Evolutionary conservation across 2,329 filamentous ascomycete genomes (phyloP).

Genomic region (Chaetomiaceae sp.): DNA sequence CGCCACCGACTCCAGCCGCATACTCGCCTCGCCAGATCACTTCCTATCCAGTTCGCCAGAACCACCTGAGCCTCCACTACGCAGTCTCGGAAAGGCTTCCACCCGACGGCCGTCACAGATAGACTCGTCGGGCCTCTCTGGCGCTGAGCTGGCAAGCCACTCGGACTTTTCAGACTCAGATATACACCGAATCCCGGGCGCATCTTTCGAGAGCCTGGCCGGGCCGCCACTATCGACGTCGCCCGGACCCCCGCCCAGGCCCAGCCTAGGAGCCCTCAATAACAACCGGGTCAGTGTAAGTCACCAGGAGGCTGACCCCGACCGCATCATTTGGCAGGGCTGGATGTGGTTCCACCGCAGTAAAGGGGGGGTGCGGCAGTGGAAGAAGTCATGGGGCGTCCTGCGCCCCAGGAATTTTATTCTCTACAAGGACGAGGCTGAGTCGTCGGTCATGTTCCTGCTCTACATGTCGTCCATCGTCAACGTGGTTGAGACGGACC

Average conservation of each 20-base stretch:
- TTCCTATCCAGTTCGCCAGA: slow-evolving; percentile 60
- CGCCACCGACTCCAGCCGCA: slow-evolving; percentile 16
- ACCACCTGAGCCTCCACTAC: slow-evolving; percentile 40
- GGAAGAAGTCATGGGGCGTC: slow-evolving; percentile 94
- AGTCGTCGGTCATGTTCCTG: slow-evolving; percentile 83
- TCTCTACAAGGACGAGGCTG: slow-evolving; percentile 87
- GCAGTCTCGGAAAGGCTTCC: slow-evolving; percentile 30
- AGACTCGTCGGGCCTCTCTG: slow-evolving; percentile 60
- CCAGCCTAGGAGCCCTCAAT: slow-evolving; percentile 44
- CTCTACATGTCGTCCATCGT: slow-evolving; percentile 74
- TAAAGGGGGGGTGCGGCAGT: slow-evolving; percentile 78
- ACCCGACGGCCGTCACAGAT: slow-evolving; percentile 56
- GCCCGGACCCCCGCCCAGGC: slow-evolving; percentile 31
- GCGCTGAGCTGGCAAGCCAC: slow-evolving; percentile 68
- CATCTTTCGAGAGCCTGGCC: slow-evolving; percentile 49
- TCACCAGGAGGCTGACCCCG: slow-evolving; percentile 61
- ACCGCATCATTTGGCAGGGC: slow-evolving; percentile 91
- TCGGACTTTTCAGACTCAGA: slow-evolving; percentile 82
- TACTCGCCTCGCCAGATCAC: slow-evolving; percentile 37
- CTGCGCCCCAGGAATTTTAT: slow-evolving; percentile 79
- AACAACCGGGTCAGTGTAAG: slow-evolving; percentile 59
- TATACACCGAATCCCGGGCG: slow-evolving; percentile 42
- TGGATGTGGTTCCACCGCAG: slow-evolving; percentile 81
- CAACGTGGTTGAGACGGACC: slow-evolving; percentile 88
- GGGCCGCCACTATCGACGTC: slow-evolving; percentile 36